Conservation (phyloP, 1,284 basidiomycete species). For the Peniophora sp. region DNA sequence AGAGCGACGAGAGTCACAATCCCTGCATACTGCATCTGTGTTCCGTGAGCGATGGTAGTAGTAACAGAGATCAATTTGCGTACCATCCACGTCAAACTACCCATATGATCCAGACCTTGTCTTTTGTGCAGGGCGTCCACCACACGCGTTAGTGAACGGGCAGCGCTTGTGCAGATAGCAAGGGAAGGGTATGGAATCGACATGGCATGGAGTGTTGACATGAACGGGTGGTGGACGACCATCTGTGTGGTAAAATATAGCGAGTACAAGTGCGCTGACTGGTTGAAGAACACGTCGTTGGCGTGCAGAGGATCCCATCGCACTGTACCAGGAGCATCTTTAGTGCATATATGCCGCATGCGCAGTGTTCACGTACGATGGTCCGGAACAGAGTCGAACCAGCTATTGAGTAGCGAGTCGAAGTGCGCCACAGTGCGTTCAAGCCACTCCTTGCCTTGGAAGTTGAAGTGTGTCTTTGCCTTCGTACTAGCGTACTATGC, state of each 20-base stretch:
- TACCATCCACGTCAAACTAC: no score
- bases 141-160: constrained; percentile 25
- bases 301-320: constrained; percentile 47
- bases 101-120: no score
- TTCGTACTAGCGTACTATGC: constrained; percentile 55
- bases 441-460: constrained; percentile 39
- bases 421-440: constrained; percentile 46
- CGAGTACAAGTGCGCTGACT: constrained; percentile 45
- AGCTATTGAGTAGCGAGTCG: constrained; percentile 51
- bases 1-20: no score
- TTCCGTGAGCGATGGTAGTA: no score
- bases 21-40: no score
- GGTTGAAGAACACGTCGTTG: constrained; percentile 37
- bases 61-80: no score
- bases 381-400: constrained; percentile 51
- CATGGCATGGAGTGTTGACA: constrained; percentile 35
- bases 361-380: constrained; percentile 20
- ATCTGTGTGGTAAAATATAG: constrained; percentile 51
- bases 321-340: no score
- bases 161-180: constrained; percentile 54
- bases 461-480: constrained; percentile 32
- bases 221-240: constrained; percentile 53
- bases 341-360: not conserved
- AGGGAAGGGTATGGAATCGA: constrained; percentile 42
- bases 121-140: no score